Evolutionary conservation across 768 basidiomycete genomes (phyloP).

Genomic region (Obba rivulosa): DNA sequence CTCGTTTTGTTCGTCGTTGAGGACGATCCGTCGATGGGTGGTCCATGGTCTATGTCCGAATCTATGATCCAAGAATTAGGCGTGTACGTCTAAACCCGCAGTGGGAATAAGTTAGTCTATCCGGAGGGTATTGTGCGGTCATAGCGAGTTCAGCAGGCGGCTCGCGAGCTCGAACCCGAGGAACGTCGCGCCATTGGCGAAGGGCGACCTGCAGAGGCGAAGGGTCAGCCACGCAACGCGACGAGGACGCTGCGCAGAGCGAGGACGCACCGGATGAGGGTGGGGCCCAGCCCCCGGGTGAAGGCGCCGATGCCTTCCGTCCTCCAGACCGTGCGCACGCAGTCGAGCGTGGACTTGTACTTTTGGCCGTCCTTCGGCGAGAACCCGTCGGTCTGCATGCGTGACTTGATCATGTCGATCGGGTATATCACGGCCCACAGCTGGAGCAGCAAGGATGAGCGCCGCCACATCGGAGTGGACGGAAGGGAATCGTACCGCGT

Average conservation of each 20-base stretch:
- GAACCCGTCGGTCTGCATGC: slow-evolving; percentile 94
- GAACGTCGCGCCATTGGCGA: slow-evolving; percentile 96
- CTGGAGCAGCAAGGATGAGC: slow-evolving; percentile 30
- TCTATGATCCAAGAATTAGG: background rate
- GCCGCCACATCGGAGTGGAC: background rate
- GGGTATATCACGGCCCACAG: slow-evolving; percentile 93
- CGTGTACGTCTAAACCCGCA: too few species aligned
- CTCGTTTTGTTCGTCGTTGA: too few species aligned
- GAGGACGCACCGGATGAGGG: slow-evolving; percentile 72
- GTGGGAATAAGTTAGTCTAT: too few species aligned
- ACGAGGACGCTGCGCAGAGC: background rate
- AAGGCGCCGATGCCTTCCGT: slow-evolving; percentile 84
- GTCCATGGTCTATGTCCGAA: too few species aligned
- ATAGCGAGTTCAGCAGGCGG: slow-evolving; percentile 45
- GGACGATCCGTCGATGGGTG: too few species aligned
- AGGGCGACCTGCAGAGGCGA: slow-evolving; percentile 62
- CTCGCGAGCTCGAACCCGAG: slow-evolving; percentile 93
- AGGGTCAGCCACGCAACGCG: background rate
- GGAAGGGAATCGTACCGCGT: slow-evolving; percentile 54
- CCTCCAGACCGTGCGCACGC: slow-evolving; percentile 76
- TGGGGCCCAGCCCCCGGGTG: slow-evolving; percentile 86
- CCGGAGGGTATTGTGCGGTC: background rate
- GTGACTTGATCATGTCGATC: slow-evolving; percentile 93
- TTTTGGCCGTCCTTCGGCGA: slow-evolving; percentile 68
- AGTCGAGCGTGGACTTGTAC: slow-evolving; percentile 79